Evolutionary conservation across 768 basidiomycete species (phyloP), one percentile per base, ranked within the genome.

Genomic region (Tricholoma bakamatsutake): DNA sequence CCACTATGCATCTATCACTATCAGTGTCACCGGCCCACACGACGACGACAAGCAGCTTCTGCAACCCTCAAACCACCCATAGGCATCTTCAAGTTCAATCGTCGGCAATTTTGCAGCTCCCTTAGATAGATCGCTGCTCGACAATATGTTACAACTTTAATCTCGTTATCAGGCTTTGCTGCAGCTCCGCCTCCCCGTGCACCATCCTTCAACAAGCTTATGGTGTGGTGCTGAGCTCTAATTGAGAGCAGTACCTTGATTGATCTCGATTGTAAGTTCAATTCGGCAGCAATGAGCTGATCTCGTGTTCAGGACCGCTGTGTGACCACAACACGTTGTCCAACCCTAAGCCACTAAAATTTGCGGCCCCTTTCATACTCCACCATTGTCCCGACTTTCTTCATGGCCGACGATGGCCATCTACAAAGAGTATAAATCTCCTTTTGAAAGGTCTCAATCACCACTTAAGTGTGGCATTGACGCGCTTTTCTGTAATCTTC

Each of bases 311-410:
- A 18, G 15, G 47, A 35, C 13, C 11, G n/a, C 47, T 31, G 15
- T 34, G 40, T 54, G 53, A 54, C 39, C 53, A 15, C 52, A 40
- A 58, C 49, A 39, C 52, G 57, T 33, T 53, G 17, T 42, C 40
- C 49, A 34, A 53, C 50, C 49, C 34, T 42, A n/a, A n/a, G 52
- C 52, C 52, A 43, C 42, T 12, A 13, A 13, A 27, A 5, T 18
- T 17, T 40, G 12, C 40, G 4, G 7, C 43, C 8, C 21, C 9
- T 27, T 13, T 12, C 5, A 6, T 5, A 27, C 21, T 45, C 21
- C 43, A 2, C 43, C 43, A 45, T 45, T 45, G 43, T 45, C 43
- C 43, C 24, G 39, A 40, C 6, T 40, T 40, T 9, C 17, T 5
- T 10, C 17, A 40, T 18, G 39, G 12, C 39, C 17, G 18, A 40